Evolutionary conservation across 345 rosid species (phyloP), one percentile per base, ranked within the genome.

Genomic region (Sonneratia alba): DNA sequence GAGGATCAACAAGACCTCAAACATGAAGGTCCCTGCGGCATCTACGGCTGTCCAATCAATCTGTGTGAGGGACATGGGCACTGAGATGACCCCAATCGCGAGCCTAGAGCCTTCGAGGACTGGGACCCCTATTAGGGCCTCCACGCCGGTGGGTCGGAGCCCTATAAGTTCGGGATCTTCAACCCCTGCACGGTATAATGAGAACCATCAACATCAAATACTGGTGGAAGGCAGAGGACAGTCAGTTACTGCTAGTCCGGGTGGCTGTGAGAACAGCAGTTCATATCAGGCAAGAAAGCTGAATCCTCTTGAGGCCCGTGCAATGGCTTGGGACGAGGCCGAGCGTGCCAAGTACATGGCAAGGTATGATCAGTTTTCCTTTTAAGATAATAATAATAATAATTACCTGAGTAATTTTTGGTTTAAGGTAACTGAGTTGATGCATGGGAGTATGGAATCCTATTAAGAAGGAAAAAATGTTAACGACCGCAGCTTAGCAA

Each of bases 91-190:
- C 72, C 97, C 95, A 0, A 85, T 86, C 12, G 92, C 90, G 3
- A 94, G 98, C 77, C 93, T 86, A 79, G 93, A 94, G 82, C 98
- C 98, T 37, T 94, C 97, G 9, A 86, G 97, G 83, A 84, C 96
- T 3, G 88, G 88, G 27, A 91, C 96, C 0, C 97, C 98, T 0
- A 86, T 94, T 12, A 78, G 97, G 77, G 93, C 93, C 59, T 83
- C 86, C 1, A 87, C 98, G 45, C 97, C 93, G 3, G 88, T 82
- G 0, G 83, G 84, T 37, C 84, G 89, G 75, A 93, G 96, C 73
- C 98, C 98, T 16, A 81, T 88, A 43, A 77, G 86, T 71, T 94
- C 97, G 36, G 91, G 95, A 75, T 84, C 91, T 56, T 83, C 86
- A 36, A 89, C 95, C 68, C 97, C 97, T 0, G 89, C 83, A 11